Base-by-base conservation (phyloP, 2,329 filamentous ascomycete genomes). In the Sporothrix mexicana region DNA sequence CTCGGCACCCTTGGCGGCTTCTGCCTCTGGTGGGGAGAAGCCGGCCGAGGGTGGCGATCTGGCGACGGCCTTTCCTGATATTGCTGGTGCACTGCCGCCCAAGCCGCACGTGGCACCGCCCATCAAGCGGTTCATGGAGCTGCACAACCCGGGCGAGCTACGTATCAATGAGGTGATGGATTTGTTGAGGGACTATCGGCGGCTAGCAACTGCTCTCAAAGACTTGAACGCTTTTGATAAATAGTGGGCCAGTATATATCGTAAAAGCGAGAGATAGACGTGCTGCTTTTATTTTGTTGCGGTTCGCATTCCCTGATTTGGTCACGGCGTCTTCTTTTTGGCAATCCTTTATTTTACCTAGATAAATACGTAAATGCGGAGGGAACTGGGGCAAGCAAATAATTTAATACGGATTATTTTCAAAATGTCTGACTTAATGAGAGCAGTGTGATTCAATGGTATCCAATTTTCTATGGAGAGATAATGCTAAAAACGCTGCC, bases 131-230 rank as follows among this genome's bases (percentile, higher is more conserved):
- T 95, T 95, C 79, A 86, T 95, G 83, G 91, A 93, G 77, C 80
- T 92, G 72, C 86, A 92, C 77, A 90, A 90, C 78, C 90, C 91
- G 0, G 87, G 87, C 0, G 92, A 95, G 64, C 83, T 95, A 41
- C 90, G 86, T 72, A 83, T 95, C 36, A 88, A 89, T n/a, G 93
- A 95, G 77, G 90, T 95, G 20, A 82, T 91, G 30, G 88, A 92
- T 72, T 82, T 95, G 67, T 81, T 95, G 25, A 86, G 88, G 72
- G 93, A 95, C 80, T 95, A 95, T 78, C 88, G 92, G 77, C 85
- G 93, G 70, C 82, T 95, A 64, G 92, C 92, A 0, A 85, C 85
- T 41, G 88, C 88, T 9, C 80, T 95, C 73, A 89, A 88, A 77
- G 88, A 90, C 67, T 82, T 88, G 78, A 89, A 86, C 23, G 89